These are phyloP conservation scores for Colletotrichum costaricense DNA, from an alignment of 2,329 filamentous ascomycete genomes.

Conservation along the genomic window DNA sequence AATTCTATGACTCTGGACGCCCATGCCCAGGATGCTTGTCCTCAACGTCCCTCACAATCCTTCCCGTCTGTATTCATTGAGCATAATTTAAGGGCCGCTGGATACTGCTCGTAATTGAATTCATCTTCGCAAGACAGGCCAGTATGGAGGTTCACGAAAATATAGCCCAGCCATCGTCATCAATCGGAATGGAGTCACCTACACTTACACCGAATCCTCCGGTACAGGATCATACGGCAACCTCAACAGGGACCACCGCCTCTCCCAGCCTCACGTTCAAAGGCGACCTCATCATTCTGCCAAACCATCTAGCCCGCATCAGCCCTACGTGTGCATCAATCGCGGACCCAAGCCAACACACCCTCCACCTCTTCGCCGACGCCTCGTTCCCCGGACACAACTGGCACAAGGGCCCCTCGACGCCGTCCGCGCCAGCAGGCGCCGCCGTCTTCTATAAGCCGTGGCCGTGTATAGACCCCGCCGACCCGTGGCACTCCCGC, in stretches of 20 bases:
- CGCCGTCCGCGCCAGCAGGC: not conserved
- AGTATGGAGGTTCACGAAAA: no score
- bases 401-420: not conserved
- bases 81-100: no score
- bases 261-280: not conserved
- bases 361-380: slow-evolving; percentile 16
- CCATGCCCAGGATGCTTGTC: no score
- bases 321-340: not conserved
- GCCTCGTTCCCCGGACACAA: not conserved
- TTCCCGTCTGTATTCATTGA: no score
- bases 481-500: not conserved
- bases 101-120: no score
- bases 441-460: slow-evolving; percentile 19
- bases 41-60: no score
- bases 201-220: not conserved
- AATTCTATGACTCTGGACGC: no score
- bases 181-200: not conserved
- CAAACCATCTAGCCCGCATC: not conserved
- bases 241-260: not conserved
- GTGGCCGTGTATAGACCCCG: not conserved
- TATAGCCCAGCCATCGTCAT: not conserved
- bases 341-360: not conserved
- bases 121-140: no score
- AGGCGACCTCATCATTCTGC: slow-evolving; percentile 18
- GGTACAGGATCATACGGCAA: not conserved